These are phyloP conservation scores for Thelonectria blattea DNA, from an alignment of 2,329 filamentous ascomycete genomes.

Conservation along the genomic window DNA sequence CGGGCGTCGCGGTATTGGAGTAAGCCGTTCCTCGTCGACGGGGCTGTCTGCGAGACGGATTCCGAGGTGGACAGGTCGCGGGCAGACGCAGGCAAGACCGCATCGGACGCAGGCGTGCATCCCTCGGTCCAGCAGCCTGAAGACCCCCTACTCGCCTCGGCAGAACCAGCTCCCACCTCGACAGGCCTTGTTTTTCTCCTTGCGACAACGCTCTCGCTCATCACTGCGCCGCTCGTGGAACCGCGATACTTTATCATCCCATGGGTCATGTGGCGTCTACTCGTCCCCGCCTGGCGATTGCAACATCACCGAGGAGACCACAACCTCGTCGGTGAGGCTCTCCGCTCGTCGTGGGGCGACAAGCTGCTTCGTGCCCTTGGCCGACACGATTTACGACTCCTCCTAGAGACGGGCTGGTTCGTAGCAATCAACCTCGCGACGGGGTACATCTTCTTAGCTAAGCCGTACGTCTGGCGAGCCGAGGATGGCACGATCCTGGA, in stretches of 20 bases:
- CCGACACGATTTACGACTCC: constrained; percentile 54
- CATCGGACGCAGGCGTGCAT: background rate
- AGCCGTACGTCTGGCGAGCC: constrained; percentile 70
- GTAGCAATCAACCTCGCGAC: constrained; percentile 68
- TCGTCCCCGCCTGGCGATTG: constrained; percentile 64
- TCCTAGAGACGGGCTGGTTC: constrained; percentile 73
- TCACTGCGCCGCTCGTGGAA: constrained; percentile 92
- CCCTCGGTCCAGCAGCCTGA: constrained; percentile 22
- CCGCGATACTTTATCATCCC: constrained; percentile 95
- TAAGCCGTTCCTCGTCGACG: constrained; percentile 38
- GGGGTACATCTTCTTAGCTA: constrained; percentile 73
- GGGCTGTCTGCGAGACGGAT: constrained; percentile 18
- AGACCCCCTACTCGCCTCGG: constrained; percentile 37
- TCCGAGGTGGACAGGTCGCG: background rate
- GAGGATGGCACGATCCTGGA: constrained; percentile 60
- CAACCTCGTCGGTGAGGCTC: background rate
- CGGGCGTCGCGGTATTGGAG: constrained; percentile 34
- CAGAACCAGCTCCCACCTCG: constrained; percentile 51
- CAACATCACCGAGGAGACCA: constrained; percentile 25
- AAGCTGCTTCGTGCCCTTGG: constrained; percentile 20
- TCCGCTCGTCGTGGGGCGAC: background rate
- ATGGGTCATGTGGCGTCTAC: constrained; percentile 89
- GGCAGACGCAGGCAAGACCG: too few species aligned
- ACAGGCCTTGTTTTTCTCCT: constrained; percentile 65
- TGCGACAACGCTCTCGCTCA: constrained; percentile 76